Percentiles rank a stretch among this genome's conserved stretches.
These are phyloP conservation scores for Macrophomina pseudophaseolina DNA, from an alignment of 2,329 filamentous ascomycete species.

Conservation along the genomic window DNA sequence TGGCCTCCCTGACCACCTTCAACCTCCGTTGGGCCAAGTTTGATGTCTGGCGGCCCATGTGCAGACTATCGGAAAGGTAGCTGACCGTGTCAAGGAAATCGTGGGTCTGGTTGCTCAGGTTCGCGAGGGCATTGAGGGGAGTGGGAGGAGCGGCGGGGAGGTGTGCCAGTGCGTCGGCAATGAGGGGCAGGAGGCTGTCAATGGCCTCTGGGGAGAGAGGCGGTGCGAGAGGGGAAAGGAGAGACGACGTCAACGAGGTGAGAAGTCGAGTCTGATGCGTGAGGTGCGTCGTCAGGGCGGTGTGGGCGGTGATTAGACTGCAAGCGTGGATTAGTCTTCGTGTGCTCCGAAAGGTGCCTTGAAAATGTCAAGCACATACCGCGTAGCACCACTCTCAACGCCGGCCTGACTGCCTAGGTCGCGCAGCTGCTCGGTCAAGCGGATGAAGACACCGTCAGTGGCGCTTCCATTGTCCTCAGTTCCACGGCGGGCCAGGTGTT, in stretches of 20 bases:
- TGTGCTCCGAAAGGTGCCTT: neutral
- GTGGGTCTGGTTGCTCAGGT: slow-evolving; percentile 68
- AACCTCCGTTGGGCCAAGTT: slow-evolving; percentile 79
- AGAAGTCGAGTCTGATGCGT: slow-evolving; percentile 76
- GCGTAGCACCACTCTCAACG: slow-evolving; percentile 73
- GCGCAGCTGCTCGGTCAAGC: slow-evolving; percentile 71
- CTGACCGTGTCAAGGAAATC: slow-evolving; percentile 81
- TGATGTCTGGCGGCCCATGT: slow-evolving; percentile 91
- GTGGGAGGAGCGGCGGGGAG: slow-evolving; percentile 71
- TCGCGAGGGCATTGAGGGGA: slow-evolving; percentile 69
- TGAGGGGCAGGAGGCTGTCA: slow-evolving; percentile 71
- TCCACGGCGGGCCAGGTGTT: slow-evolving; percentile 67
- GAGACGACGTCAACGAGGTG: slow-evolving; percentile 72
- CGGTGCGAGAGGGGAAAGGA: slow-evolving; percentile 71
- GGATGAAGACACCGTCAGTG: slow-evolving; percentile 68
- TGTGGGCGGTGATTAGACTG: slow-evolving; percentile 77
- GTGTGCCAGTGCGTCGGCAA: slow-evolving; percentile 67
- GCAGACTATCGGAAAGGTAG: slow-evolving; percentile 85
- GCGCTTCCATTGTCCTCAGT: slow-evolving; percentile 70
- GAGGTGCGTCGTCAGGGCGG: slow-evolving; percentile 75
- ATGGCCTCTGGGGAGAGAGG: slow-evolving; percentile 68
- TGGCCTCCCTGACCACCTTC: slow-evolving; percentile 80
- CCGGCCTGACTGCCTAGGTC: slow-evolving; percentile 75
- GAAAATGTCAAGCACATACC: slow-evolving; percentile 53
- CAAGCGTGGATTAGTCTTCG: neutral